phyloP scores from a whole-genome alignment of 1,139 yeast genomes.

The Suhomyces anneliseae region DNA sequence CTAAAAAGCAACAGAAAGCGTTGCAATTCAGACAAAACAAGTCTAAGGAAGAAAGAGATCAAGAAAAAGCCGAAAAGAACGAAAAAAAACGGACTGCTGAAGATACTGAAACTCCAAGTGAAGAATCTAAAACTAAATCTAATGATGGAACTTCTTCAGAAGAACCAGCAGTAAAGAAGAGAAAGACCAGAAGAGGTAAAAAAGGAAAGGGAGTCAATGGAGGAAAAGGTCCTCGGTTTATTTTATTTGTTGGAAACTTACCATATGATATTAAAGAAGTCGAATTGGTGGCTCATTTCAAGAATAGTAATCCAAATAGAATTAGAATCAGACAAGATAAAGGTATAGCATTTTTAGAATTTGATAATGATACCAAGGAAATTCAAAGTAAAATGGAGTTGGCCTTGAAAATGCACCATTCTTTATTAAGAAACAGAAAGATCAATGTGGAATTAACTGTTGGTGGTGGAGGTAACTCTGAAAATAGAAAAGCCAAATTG shows the following conservation, averaged over 20 bases:
- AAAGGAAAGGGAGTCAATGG: conserved; percentile 57
- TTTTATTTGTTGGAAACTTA: conserved; percentile 88
- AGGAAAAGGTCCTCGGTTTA: conserved; percentile 66
- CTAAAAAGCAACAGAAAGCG: conserved; percentile 81
- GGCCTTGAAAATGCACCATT: conserved; percentile 81
- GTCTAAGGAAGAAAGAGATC: conserved; percentile 39
- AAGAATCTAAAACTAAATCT: conserved; percentile 1
- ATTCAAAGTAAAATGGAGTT: conserved; percentile 79
- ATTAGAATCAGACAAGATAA: conserved; percentile 78
- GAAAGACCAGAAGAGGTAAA: conserved; percentile 78
- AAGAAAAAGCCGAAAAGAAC: conserved; percentile 24
- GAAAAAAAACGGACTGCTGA: conserved; percentile 12
- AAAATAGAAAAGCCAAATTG: conserved; percentile 66
- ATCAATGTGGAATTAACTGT: conserved; percentile 95
- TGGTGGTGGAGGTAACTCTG: conserved; percentile 96
- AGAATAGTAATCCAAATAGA: conserved; percentile 67
- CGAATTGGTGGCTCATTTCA: conserved; percentile 73
- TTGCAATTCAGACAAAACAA: conserved; percentile 62
- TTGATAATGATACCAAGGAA: conserved; percentile 58
- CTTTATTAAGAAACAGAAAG: conserved; percentile 63
- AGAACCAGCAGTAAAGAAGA: conserved; percentile 54
- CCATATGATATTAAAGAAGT: conserved; percentile 69
- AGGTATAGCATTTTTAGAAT: conserved; percentile 93
- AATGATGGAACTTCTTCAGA: conserved; percentile 11
- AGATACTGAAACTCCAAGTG: conserved; percentile 17